Evolutionary conservation across 2,329 filamentous ascomycete species (phyloP).

Genomic region (Colletotrichum spaethianum): DNA sequence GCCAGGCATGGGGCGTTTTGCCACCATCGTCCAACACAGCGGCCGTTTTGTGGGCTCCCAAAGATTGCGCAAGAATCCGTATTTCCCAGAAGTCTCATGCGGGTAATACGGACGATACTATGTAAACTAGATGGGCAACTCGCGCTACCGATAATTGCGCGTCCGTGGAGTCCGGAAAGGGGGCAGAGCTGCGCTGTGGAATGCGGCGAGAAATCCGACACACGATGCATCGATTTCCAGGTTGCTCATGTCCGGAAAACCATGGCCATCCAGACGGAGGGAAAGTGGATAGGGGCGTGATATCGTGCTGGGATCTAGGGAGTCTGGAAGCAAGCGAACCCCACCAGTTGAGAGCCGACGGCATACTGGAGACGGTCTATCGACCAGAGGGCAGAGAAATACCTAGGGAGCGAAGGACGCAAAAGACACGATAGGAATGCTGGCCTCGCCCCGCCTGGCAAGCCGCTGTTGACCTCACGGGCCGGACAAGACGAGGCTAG

Average conservation of each 20-base stretch:
- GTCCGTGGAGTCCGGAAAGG: not conserved
- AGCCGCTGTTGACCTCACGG: not conserved
- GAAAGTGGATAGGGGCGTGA: slow-evolving; percentile 3
- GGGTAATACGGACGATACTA: not conserved
- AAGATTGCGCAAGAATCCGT: slow-evolving; percentile 1
- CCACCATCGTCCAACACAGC: slow-evolving; percentile 23
- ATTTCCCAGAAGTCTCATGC: slow-evolving; percentile 8
- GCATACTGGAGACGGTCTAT: not conserved
- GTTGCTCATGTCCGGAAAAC: too few relatives aligned
- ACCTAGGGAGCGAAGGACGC: not conserved
- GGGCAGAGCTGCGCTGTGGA: not conserved
- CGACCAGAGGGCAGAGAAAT: slow-evolving; percentile 17
- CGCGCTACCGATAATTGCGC: slow-evolving; percentile 17
- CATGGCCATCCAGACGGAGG: not conserved
- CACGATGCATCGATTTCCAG: slow-evolving; percentile 5
- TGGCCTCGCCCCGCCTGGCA: not conserved
- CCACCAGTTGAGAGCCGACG: too few relatives aligned
- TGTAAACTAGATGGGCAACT: not conserved
- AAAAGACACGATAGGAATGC: not conserved
- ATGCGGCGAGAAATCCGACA: not conserved
- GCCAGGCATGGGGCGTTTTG: slow-evolving; percentile 7
- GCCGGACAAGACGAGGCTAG: slow-evolving; percentile 11
- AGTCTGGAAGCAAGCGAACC: slow-evolving; percentile 9
- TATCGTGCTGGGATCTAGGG: not conserved
- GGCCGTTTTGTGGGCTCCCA: slow-evolving; percentile 21